Evolutionary conservation across 2,329 filamentous ascomycete genomes (phyloP).

Genomic region (Xenoacremonium recifei): DNA sequence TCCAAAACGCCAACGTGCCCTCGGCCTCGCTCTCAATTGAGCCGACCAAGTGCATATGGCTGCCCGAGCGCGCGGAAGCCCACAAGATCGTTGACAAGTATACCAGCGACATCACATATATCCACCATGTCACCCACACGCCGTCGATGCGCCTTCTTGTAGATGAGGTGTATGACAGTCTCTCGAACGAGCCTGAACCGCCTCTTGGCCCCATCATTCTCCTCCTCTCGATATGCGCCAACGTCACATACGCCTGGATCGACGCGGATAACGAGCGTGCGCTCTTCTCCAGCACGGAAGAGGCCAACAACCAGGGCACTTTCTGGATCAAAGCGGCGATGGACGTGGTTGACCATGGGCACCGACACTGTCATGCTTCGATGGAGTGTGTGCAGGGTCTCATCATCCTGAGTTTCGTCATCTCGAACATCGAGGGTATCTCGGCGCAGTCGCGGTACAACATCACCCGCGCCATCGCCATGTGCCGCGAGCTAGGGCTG

Average conservation of each 20-base stretch:
- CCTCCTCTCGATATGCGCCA: slow-evolving; percentile 29
- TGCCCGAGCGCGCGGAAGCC: slow-evolving; percentile 32
- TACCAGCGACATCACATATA: slow-evolving; percentile 26
- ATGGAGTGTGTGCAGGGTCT: slow-evolving; percentile 38
- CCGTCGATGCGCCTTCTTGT: slow-evolving; percentile 27
- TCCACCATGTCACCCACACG: slow-evolving; percentile 31
- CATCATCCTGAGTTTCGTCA: slow-evolving; percentile 35
- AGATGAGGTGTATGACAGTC: slow-evolving; percentile 28
- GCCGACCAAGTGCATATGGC: slow-evolving; percentile 33
- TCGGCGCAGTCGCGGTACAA: slow-evolving; percentile 14
- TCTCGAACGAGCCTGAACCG: slow-evolving; percentile 22
- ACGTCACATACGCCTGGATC: slow-evolving; percentile 30
- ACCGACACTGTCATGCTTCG: slow-evolving; percentile 25
- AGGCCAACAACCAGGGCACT: slow-evolving; percentile 27
- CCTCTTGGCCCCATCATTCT: slow-evolving; percentile 26
- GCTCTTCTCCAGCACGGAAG: slow-evolving; percentile 24
- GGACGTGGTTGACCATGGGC: slow-evolving; percentile 34
- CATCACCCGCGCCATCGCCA: slow-evolving; percentile 15
- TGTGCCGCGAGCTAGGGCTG: slow-evolving; percentile 29
- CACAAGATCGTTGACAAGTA: slow-evolving; percentile 30
- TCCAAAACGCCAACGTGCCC: slow-evolving; percentile 24
- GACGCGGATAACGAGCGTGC: slow-evolving; percentile 17
- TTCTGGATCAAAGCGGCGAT: slow-evolving; percentile 35
- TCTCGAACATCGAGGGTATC: slow-evolving; percentile 35
- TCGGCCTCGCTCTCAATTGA: slow-evolving; percentile 22